Conservation (phyloP, 2,329 filamentous ascomycete genomes). For the Fusarium palustre region DNA sequence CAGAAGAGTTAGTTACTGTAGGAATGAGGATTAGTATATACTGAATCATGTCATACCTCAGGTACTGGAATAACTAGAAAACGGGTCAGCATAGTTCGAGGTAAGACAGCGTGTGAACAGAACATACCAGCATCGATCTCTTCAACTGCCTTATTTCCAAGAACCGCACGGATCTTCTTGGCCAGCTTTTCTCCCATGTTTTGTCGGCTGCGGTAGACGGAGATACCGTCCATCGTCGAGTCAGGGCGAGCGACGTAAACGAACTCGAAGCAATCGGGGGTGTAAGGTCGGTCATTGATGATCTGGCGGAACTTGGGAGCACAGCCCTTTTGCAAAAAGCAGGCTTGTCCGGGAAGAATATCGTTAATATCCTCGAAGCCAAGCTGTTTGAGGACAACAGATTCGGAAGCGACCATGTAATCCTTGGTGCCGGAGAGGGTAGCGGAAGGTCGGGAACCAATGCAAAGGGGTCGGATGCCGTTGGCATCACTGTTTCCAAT, state of each 20-base stretch:
- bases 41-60: slow-evolving; percentile 46
- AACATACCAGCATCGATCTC: slow-evolving; percentile 75
- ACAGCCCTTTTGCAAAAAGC: slow-evolving; percentile 84
- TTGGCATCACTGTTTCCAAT: slow-evolving; percentile 52
- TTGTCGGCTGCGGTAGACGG: slow-evolving; percentile 83
- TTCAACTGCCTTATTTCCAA: slow-evolving; percentile 76
- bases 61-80: slow-evolving; percentile 63
- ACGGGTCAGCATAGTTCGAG: slow-evolving; percentile 15
- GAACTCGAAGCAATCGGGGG: slow-evolving; percentile 68
- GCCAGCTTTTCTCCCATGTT: slow-evolving; percentile 89
- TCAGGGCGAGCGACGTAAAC: slow-evolving; percentile 90
- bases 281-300: slow-evolving; percentile 74
- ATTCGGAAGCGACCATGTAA: slow-evolving; percentile 94
- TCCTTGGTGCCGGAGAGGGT: slow-evolving; percentile 74
- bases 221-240: slow-evolving; percentile 86
- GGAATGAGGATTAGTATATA: not conserved
- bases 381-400: slow-evolving; percentile 83
- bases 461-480: slow-evolving; percentile 83
- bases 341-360: slow-evolving; percentile 84
- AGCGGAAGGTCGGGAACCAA: slow-evolving; percentile 78
- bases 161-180: slow-evolving; percentile 73
- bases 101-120: not conserved
- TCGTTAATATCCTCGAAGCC: slow-evolving; percentile 82
- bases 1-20: not conserved
- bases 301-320: slow-evolving; percentile 82